Evolutionary conservation across 2,329 filamentous ascomycete genomes (phyloP).

Genomic region (Phyllosticta citriasiana): DNA sequence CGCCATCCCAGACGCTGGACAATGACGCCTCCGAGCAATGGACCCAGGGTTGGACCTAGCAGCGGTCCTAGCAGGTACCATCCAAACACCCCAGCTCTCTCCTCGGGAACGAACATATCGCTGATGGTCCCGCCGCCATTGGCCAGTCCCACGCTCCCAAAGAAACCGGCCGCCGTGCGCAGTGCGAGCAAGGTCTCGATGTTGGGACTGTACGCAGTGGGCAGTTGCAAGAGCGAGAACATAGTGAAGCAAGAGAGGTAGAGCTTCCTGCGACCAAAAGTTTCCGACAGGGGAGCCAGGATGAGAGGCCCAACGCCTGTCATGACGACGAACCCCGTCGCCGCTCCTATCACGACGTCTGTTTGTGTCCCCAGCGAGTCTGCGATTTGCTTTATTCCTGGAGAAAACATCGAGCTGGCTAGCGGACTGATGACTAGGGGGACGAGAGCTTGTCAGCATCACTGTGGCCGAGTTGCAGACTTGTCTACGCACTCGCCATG

Average conservation of each 20-base stretch:
- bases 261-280: slow-evolving; percentile 35
- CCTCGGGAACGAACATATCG: slow-evolving; percentile 40
- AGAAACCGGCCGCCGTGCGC: slow-evolving; percentile 39
- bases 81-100: slow-evolving; percentile 37
- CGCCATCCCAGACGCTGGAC: slow-evolving; percentile 37
- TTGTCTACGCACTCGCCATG: slow-evolving; percentile 33
- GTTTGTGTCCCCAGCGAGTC: slow-evolving; percentile 33
- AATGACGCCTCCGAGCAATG: slow-evolving; percentile 35
- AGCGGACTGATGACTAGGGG: slow-evolving; percentile 35
- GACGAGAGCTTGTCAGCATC: slow-evolving; percentile 1
- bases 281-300: slow-evolving; percentile 38
- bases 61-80: slow-evolving; percentile 37
- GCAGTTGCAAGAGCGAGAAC: slow-evolving; percentile 39
- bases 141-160: slow-evolving; percentile 40
- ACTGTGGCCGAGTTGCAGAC: not conserved
- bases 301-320: slow-evolving; percentile 39
- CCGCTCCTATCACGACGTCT: slow-evolving; percentile 38
- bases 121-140: slow-evolving; percentile 43
- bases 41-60: slow-evolving; percentile 34
- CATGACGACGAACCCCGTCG: slow-evolving; percentile 42
- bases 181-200: slow-evolving; percentile 35
- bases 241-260: slow-evolving; percentile 36
- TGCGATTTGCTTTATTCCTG: slow-evolving; percentile 41
- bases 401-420: slow-evolving; percentile 42
- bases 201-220: slow-evolving; percentile 38